These are phyloP conservation scores for Sporobolus alterniflorus DNA, from an alignment of 202 grass and related monocot species.

Conservation along the genomic window DNA sequence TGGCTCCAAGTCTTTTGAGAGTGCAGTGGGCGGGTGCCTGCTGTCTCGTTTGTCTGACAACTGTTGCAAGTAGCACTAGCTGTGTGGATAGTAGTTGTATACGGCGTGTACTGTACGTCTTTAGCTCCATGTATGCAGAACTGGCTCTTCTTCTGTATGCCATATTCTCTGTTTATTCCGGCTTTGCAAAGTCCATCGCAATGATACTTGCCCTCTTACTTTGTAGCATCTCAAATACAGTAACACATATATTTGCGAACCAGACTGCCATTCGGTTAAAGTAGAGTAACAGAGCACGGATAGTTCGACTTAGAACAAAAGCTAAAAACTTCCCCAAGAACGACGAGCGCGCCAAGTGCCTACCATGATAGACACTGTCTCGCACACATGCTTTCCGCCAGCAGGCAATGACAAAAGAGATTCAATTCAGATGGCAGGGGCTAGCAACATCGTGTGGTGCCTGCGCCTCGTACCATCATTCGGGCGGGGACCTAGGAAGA, in stretches of 20 bases:
- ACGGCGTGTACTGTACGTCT: slow-evolving; percentile 15
- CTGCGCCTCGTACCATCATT: neutral
- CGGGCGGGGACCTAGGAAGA: slow-evolving; percentile 14
- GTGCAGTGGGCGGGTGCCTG: neutral
- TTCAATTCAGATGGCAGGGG: slow-evolving; percentile 33
- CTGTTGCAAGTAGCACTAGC: slow-evolving; percentile 38
- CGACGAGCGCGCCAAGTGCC: no score
- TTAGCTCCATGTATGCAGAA: slow-evolving; percentile 29
- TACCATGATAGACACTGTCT: neutral
- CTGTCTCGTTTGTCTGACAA: slow-evolving; percentile 10
- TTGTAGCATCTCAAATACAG: neutral
- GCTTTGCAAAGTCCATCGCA: neutral
- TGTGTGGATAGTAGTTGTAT: slow-evolving; percentile 47
- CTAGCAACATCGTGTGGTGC: slow-evolving; percentile 29
- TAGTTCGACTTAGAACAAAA: neutral
- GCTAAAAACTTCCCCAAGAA: neutral
- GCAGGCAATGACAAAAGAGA: slow-evolving; percentile 15
- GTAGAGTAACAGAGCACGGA: neutral
- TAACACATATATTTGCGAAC: no score
- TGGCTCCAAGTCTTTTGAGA: slow-evolving; percentile 4
- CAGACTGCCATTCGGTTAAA: neutral
- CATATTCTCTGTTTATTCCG: neutral
- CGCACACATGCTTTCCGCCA: neutral
- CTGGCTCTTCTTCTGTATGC: slow-evolving; percentile 20
- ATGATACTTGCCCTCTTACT: neutral